Base-by-base conservation (phyloP, 2,329 filamentous ascomycete species). In the Nemania sp. region DNA sequence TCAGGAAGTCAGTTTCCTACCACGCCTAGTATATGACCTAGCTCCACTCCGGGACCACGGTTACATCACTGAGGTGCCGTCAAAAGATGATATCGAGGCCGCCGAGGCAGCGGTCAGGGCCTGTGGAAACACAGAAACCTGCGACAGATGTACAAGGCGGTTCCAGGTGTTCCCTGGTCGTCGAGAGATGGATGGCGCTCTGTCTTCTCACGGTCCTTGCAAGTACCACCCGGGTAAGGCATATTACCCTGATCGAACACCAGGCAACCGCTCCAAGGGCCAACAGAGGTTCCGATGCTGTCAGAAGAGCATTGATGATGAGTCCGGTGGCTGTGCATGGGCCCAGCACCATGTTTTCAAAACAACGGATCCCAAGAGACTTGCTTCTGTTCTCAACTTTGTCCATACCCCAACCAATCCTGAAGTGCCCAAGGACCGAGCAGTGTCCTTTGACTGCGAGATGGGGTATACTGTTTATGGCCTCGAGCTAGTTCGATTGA, bases 401-500 rank as follows among this genome's bases (percentile, higher is more conserved):
- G 83, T 86, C 58, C 77, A 85, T 63, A 98, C 95, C 0, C 93
- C 93, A 0, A 76, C 81, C 12, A 92, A 92, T 66, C 73, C 78
- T 1, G 69, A 76, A 2, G 80, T 78, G 1, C 77, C 80, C 0
- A 69, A 75, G 1, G 78, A 83, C 54, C 84, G 84, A 37, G 91
- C 90, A 2, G 87, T 98, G 11, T 90, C 87, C 65, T 94, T 99
- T 69, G 95, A 99, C 74, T 98, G 95, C 70, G 95, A 99, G 73
- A 99, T 99, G 95, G 91, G 91, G 4, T 98, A 96, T 72, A 99
- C 96, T 0, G 90, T 91, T 0, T 76, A 89, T 51, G 95, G 96
- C 0, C 79, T 98, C 65, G 95, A 99, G 74, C 83, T 99, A 17
- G 88, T 98, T 58, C 91, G 95, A 9, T 76, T 99, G 2, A 98